These are phyloP conservation scores for Periconia sp. DNA, from an alignment of 2,329 filamentous ascomycete genomes.

Conservation along the genomic window DNA sequence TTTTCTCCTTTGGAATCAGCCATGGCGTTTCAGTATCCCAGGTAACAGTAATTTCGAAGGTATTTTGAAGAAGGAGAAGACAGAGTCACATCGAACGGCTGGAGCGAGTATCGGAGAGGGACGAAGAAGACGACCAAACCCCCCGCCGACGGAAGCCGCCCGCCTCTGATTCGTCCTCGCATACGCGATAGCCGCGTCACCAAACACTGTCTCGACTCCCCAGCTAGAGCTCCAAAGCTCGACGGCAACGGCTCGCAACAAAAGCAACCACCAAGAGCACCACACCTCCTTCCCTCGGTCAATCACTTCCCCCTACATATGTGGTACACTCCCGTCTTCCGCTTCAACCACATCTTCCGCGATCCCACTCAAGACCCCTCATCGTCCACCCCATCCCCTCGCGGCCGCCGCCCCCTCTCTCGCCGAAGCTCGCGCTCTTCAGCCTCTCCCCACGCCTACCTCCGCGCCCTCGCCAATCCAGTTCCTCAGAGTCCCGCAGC, in stretches of 20 bases:
- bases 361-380: not conserved
- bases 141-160: slow-evolving; percentile 1
- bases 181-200: not conserved
- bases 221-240: not conserved
- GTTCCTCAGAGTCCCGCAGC: not conserved
- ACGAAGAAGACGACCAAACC: not conserved
- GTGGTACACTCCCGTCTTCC: not conserved
- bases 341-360: not conserved
- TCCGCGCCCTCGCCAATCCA: not conserved
- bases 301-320: not conserved
- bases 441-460: not conserved
- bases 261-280: not conserved
- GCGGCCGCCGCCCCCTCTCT: too few relatives aligned
- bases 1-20: slow-evolving; percentile 31
- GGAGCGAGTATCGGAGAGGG: not conserved
- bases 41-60: not conserved
- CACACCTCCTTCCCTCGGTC: not conserved
- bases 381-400: not conserved
- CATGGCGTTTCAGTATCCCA: slow-evolving; percentile 22
- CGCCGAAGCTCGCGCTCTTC: not conserved
- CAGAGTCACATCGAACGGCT: not conserved
- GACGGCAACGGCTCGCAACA: not conserved
- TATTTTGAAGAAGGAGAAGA: slow-evolving; percentile 8
- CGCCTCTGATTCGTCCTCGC: not conserved
- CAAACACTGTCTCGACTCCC: too few relatives aligned